Evolutionary conservation across 2,329 filamentous ascomycete genomes (phyloP), one percentile per base, ranked within the genome.

Genomic region (Diaporthe sp.): DNA sequence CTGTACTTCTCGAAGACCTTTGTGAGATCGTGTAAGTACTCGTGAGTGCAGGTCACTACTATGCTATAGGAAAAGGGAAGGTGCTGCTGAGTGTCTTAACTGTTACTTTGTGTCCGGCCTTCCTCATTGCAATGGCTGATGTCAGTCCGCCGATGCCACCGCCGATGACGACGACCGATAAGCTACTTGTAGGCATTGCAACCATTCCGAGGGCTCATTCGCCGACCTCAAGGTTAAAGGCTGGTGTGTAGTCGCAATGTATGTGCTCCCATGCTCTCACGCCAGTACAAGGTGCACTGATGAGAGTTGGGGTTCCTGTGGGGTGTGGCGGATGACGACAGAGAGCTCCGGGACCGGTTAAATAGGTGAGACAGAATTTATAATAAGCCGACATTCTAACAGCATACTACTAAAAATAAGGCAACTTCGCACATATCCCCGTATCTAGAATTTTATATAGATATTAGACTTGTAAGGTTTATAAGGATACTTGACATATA

Each of bases 71-170:
- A 39, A 51, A 27, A 25, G 2, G 8, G 39, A 13, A 37, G 44
- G 44, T 22, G 27, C 51, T 15, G 13, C 22, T 37, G n/a, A 9
- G 63, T 51, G 44, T 39, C n/a, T 22, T 66, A 4, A 66, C 63
- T 15, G 63, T 66, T 15, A 66, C 44, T 22, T 15, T 51, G 44
- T 66, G 63, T 30, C 63, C 63, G 30, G 63, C 44, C n/a, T 37
- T 66, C 3, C 63, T 51, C 63, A 66, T 37, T 37, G 63, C 63
- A 66, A 66, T 51, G 4, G 63, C 63, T 13, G 63, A 25, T 27
- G 63, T 39, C 22, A 66, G 32, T 19, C 63, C 63, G 30, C 63
- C 44, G 44, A 66, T 66, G 63, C 63, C 63, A 27, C 63, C 63
- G 17, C 63, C 63, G n/a, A 66, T 39, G 30, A 66, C 22, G n/a